Evolutionary conservation across 768 basidiomycete species (phyloP).

Genomic region (Lactarius pseudohatsudake): DNA sequence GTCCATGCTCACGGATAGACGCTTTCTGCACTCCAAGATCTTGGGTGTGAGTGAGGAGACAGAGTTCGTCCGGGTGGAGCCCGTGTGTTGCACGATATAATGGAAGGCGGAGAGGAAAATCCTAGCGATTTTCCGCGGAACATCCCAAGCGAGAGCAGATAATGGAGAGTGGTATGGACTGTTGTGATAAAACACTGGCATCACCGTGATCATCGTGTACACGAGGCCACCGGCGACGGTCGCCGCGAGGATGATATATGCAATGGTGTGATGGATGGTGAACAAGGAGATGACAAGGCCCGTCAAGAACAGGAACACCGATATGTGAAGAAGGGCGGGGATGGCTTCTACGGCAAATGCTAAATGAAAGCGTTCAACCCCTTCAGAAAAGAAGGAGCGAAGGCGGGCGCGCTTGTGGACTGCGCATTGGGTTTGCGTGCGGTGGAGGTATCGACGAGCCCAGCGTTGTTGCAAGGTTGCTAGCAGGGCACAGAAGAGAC

Average conservation of each 20-base stretch:
- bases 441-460: constrained; percentile 20
- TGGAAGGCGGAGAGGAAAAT: not conserved
- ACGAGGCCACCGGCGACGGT: too few relatives aligned
- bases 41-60: not conserved
- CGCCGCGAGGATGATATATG: constrained; percentile 1
- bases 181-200: constrained; percentile 10
- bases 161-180: constrained; percentile 19
- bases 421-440: constrained; percentile 1
- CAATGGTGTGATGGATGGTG: constrained; percentile 16
- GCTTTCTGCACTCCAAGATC: not conserved
- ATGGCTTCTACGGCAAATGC: constrained; percentile 13
- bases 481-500: constrained; percentile 19
- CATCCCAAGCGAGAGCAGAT: constrained; percentile 2
- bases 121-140: not conserved
- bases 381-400: constrained; percentile 15
- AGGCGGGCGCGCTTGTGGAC: constrained; percentile 19
- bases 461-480: constrained; percentile 20
- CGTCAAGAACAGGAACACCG: constrained; percentile 20
- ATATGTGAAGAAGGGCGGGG: constrained; percentile 17
- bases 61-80: too few relatives aligned
- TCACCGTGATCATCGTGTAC: constrained; percentile 13
- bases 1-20: not conserved
- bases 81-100: not conserved
- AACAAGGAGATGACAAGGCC: constrained; percentile 24
- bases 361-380: constrained; percentile 5